phyloP scores from a whole-genome alignment of 805 yeast species.

The Hyphopichia homilentoma region DNA sequence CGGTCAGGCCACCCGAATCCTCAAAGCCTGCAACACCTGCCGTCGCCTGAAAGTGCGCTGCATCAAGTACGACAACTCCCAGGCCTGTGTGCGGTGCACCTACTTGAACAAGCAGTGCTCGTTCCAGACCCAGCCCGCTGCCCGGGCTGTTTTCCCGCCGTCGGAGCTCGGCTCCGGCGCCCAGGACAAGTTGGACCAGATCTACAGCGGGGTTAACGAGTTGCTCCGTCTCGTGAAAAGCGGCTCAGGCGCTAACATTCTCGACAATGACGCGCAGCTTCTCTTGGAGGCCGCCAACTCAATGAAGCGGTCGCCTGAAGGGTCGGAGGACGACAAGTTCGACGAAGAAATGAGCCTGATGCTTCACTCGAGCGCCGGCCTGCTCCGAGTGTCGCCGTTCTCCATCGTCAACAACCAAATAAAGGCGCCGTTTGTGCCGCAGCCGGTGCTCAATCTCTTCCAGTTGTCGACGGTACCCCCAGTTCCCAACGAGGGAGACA shows the following conservation, averaged over 20 bases:
- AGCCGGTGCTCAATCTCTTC: conserved; percentile 32
- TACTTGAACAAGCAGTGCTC: conserved; percentile 53
- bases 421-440: conserved; percentile 23
- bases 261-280: conserved; percentile 19
- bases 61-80: conserved; percentile 43
- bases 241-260: conserved; percentile 4
- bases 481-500: conserved; percentile 36
- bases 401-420: conserved; percentile 33
- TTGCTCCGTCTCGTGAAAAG: conserved; percentile 23
- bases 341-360: conserved; percentile 10
- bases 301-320: conserved; percentile 13
- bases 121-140: conserved; percentile 18
- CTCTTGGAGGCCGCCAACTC: conserved; percentile 24
- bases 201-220: conserved; percentile 34
- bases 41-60: conserved; percentile 61
- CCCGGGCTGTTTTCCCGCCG: not conserved
- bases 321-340: conserved; percentile 2
- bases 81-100: conserved; percentile 56
- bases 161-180: not conserved
- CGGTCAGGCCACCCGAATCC: conserved; percentile 39
- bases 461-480: conserved; percentile 9
- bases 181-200: conserved; percentile 22
- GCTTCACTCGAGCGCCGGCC: conserved; percentile 31
- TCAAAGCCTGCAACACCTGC: conserved; percentile 53
- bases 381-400: conserved; percentile 44